Base-by-base conservation (phyloP, 116 monocot species). In the Papilionanthe hybrid region DNA sequence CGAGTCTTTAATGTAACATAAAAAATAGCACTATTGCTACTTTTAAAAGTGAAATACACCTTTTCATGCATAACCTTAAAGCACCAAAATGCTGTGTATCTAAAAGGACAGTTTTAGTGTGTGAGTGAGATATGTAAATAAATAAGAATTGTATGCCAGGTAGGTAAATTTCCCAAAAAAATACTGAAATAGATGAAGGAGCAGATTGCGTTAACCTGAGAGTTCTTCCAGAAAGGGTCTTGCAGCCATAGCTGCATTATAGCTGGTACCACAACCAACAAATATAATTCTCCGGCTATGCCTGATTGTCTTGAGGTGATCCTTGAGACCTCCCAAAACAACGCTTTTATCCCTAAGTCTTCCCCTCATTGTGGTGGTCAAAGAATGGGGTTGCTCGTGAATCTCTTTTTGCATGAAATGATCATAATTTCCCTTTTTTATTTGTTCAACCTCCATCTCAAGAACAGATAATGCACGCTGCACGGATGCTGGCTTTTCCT, bases 351-450 rank as follows among this genome's bases (percentile, higher is more conserved):
- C 89, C 77, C 83, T 92, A n/a, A 98, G 90, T 79, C 98, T 92
- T 69, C 98, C 98, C 78, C 98, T 94, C 98, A 98, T 98, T 78
- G 98, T 94, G 37, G 94, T 98, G 13, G 89, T 98, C 58, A 98
- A 81, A 73, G 98, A 98, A 72, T 98, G 86, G 69, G 94, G 92
- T 37, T 98, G 98, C 75, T 98, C 98, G 75, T 98, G 94, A 82
- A 98, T 98, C 85, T 98, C 98, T 79, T 98, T 98, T 76, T 98
- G 92, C 98, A 98, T 98, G 69, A 98, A 98, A 79, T 98, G 92
- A 60, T 98, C 91, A 81, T 92, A 98, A 47, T 87, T 91, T 78
- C 98, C 98, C 75, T 94, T 98, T 84, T 94, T 98, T 87, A 98
- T 98, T 85, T 98, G 98, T 76, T 98, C 98, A 78, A 98, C 98